Evolutionary conservation across 768 basidiomycete genomes (phyloP).

Genomic region (Gymnopilus dilepis): DNA sequence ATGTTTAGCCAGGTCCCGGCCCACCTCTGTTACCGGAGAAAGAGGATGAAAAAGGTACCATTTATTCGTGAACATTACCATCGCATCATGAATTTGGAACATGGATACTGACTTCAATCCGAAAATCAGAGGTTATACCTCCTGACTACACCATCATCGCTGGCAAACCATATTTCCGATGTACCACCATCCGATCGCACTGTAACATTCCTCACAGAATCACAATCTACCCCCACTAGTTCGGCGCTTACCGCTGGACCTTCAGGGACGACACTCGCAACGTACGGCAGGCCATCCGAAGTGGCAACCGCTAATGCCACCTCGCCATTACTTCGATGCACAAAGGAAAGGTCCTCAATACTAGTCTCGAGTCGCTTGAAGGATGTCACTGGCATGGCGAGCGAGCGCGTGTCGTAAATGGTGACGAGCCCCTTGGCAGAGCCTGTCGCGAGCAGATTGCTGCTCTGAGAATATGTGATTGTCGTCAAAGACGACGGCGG

Average conservation of each 20-base stretch:
- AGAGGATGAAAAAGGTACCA: no score
- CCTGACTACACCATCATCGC: constrained; percentile 68
- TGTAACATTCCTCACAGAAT: constrained; percentile 54
- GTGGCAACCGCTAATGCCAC: constrained; percentile 54
- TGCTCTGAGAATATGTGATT: constrained; percentile 47
- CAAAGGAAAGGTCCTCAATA: constrained; percentile 54
- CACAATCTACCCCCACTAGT: constrained; percentile 64
- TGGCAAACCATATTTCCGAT: constrained; percentile 45
- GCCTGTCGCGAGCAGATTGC: constrained; percentile 62
- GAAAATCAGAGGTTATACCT: no score
- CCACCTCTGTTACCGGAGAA: no score
- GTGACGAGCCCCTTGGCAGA: constrained; percentile 58
- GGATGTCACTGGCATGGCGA: constrained; percentile 43
- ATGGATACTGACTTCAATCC: no score
- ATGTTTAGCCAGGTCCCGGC: no score
- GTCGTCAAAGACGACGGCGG: constrained; percentile 40
- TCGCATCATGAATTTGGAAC: no score
- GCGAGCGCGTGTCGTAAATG: constrained; percentile 58
- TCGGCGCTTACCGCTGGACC: constrained; percentile 53
- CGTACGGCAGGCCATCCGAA: constrained; percentile 64
- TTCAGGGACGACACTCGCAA: constrained; percentile 47
- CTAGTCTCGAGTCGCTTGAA: constrained; percentile 52
- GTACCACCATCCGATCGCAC: constrained; percentile 22
- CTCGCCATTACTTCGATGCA: constrained; percentile 24
- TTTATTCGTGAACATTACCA: no score